Evolutionary conservation across 179 eudicot species (phyloP).

Genomic region (Silene coronaria): DNA sequence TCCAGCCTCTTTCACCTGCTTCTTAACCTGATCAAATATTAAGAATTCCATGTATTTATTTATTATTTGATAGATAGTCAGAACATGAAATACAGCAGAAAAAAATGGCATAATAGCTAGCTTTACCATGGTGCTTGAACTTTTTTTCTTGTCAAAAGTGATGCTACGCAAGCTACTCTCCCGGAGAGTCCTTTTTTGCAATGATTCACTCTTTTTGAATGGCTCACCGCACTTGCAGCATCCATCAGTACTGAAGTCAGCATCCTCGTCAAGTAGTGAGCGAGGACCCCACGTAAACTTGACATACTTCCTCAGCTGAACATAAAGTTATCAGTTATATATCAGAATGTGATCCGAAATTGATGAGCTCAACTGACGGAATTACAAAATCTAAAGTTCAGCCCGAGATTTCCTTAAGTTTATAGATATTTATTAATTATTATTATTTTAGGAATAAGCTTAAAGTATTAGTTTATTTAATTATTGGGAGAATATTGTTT

Average conservation of each 20-base stretch:
- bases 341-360: no score
- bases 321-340: slow-evolving; percentile 10
- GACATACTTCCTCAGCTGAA: slow-evolving; percentile 86
- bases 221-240: slow-evolving; percentile 50
- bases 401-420: no score
- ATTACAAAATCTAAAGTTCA: no score
- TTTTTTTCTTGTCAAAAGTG: slow-evolving; percentile 44
- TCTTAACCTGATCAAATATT: slow-evolving; percentile 20
- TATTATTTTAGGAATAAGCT: no score
- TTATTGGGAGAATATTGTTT: no score
- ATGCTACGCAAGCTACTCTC: slow-evolving; percentile 34
- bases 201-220: slow-evolving; percentile 33
- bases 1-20: slow-evolving; percentile 23
- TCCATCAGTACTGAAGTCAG: slow-evolving; percentile 22
- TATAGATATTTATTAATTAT: no score
- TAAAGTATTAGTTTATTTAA: no score
- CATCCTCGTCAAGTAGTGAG: slow-evolving; percentile 39
- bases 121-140: slow-evolving; percentile 41
- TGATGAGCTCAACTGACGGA: no score
- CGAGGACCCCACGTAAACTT: slow-evolving; percentile 66
- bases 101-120: not conserved
- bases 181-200: slow-evolving; percentile 34
- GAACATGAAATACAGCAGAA: not conserved
- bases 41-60: not conserved
- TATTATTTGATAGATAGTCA: not conserved